These are phyloP conservation scores for Penicillium silybi DNA, from an alignment of 495 filamentous ascomycete species.

Conservation along the genomic window DNA sequence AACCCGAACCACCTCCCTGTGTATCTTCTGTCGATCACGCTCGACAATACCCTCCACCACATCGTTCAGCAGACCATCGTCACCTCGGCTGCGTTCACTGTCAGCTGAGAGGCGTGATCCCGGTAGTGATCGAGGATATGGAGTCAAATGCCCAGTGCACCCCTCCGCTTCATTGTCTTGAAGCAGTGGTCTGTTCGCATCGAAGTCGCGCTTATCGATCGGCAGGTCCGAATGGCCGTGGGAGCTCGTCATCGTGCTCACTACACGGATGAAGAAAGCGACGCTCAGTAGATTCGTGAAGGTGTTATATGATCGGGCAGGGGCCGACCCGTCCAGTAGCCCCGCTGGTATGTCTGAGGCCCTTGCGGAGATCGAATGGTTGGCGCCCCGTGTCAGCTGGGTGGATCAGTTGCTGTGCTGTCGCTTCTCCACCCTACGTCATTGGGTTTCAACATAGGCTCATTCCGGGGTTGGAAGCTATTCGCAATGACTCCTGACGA, in stretches of 20 bases:
- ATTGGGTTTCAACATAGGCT: slow-evolving; percentile 7
- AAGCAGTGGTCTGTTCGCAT: slow-evolving; percentile 45
- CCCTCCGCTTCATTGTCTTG: slow-evolving; percentile 30
- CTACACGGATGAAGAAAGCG: not conserved
- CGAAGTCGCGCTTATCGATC: slow-evolving; percentile 62
- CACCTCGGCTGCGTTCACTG: slow-evolving; percentile 19
- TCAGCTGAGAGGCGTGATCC: slow-evolving; percentile 16
- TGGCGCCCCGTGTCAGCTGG: slow-evolving; percentile 21
- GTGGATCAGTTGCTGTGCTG: slow-evolving; percentile 24
- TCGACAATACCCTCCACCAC: slow-evolving; percentile 59
- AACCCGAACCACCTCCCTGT: slow-evolving; percentile 48
- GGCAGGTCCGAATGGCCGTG: slow-evolving; percentile 17
- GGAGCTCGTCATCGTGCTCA: slow-evolving; percentile 27
- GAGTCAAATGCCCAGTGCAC: slow-evolving; percentile 8
- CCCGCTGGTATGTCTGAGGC: not conserved
- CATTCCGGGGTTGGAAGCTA: not conserved
- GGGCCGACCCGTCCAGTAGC: not conserved
- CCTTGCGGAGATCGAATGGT: slow-evolving; percentile 10
- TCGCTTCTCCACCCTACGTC: slow-evolving; percentile 17
- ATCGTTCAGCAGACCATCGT: slow-evolving; percentile 57
- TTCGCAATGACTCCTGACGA: not conserved
- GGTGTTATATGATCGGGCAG: not conserved
- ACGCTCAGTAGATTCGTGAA: not conserved
- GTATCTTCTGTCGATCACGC: slow-evolving; percentile 51
- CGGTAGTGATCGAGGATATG: slow-evolving; percentile 14